A percentile compares a stretch with the other conserved stretches of the same genome.
Evolutionary conservation across 129 eudicot genomes (phyloP).

Genomic region (Daucus carota): DH1_v3.0 NC_030385.2:39846001-39846500

Average conservation of each 20-base stretch:
- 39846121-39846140: constrained; percentile 80
- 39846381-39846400: constrained; percentile 67
- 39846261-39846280: constrained; percentile 57
- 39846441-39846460: constrained; percentile 66
- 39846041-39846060: constrained; percentile 84
- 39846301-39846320: constrained; percentile 79
- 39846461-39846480: constrained; percentile 81
- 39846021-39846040: constrained; percentile 90
- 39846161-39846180: constrained; percentile 64
- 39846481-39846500: constrained; percentile 75
- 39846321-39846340: constrained; percentile 65
- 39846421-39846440: constrained; percentile 85
- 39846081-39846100: constrained; percentile 55
- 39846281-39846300: constrained; percentile 50
- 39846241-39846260: constrained; percentile 64
- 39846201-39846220: constrained; percentile 61
- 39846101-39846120: constrained; percentile 84
- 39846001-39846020: constrained; percentile 72
- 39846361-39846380: constrained; percentile 55
- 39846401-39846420: constrained; percentile 76
- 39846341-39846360: constrained; percentile 52
- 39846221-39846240: constrained; percentile 48
- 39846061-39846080: constrained; percentile 74
- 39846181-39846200: constrained; percentile 85
- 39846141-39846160: constrained; percentile 51